Conservation (phyloP, 2,329 filamentous ascomycete genomes). For the Scedosporium boydii region DNA sequence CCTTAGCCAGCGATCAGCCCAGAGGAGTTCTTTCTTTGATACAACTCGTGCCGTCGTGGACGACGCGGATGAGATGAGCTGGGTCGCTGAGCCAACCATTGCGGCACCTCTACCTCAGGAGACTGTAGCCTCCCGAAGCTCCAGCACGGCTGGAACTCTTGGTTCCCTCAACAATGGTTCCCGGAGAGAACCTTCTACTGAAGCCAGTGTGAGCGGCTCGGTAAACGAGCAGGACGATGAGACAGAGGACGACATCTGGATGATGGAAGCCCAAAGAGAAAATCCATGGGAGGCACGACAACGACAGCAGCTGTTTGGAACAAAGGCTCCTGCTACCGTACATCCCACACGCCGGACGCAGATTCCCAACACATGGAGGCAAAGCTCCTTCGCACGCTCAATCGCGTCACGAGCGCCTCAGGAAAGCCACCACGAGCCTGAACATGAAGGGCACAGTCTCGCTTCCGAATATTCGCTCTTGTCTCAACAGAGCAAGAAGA, state of each 20-base stretch:
- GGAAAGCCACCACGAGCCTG: neutral
- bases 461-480: conserved; percentile 37
- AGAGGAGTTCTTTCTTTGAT: neutral
- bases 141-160: conserved; percentile 8
- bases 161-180: conserved; percentile 5
- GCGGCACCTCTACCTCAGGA: neutral
- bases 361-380: conserved; percentile 5
- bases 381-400: neutral
- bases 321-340: neutral
- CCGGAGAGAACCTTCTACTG: conserved; percentile 4
- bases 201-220: neutral
- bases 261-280: conserved; percentile 42
- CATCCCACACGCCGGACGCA: neutral
- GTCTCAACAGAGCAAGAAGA: conserved; percentile 14
- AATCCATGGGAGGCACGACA: conserved; percentile 19
- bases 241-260: conserved; percentile 46
- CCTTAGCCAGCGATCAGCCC: neutral
- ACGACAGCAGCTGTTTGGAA: neutral
- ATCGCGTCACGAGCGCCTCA: neutral
- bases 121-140: conserved; percentile 1
- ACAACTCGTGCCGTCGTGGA: conserved; percentile 4
- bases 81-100: conserved; percentile 22
- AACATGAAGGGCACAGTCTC: neutral
- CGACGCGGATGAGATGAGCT: conserved; percentile 32
- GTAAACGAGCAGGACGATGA: conserved; percentile 20